phyloP scores from a whole-genome alignment of 805 yeast species.

The Barnettozyma vustinii region DNA sequence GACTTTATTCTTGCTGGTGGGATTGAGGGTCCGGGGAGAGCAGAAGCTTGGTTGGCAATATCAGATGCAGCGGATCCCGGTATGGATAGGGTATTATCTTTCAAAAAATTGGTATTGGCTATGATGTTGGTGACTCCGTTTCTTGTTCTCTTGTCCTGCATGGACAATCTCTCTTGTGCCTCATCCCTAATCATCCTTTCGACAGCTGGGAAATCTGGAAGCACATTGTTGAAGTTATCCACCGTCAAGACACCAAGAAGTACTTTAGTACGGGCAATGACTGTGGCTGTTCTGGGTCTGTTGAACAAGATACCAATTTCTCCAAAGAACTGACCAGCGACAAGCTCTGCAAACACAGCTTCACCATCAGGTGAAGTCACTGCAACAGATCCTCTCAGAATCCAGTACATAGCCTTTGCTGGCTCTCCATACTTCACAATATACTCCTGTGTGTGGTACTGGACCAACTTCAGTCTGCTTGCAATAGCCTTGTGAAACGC shows the following conservation, averaged over 20 bases:
- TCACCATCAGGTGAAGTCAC: slow-evolving; percentile 77
- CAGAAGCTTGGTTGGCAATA: slow-evolving; percentile 29
- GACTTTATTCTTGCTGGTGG: slow-evolving; percentile 27
- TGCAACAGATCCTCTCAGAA: slow-evolving; percentile 67
- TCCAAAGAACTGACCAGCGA: slow-evolving; percentile 69
- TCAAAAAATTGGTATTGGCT: slow-evolving; percentile 11
- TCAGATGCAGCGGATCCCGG: slow-evolving; percentile 23
- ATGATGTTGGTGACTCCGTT: slow-evolving; percentile 32
- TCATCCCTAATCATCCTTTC: slow-evolving; percentile 71
- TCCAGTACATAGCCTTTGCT: slow-evolving; percentile 76
- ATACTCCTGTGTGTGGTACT: slow-evolving; percentile 62
- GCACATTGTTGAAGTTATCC: slow-evolving; percentile 52
- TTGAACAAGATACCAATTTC: slow-evolving; percentile 74
- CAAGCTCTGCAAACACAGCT: slow-evolving; percentile 63
- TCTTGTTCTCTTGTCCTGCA: slow-evolving; percentile 57
- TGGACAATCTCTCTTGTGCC: slow-evolving; percentile 70
- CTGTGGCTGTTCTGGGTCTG: slow-evolving; percentile 76
- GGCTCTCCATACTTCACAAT: slow-evolving; percentile 69
- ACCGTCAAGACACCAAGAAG: slow-evolving; percentile 64
- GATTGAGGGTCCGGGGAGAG: slow-evolving; percentile 36
- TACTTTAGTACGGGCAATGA: slow-evolving; percentile 62
- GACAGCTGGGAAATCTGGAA: slow-evolving; percentile 57
- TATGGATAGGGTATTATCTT: background rate
- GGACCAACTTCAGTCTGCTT: slow-evolving; percentile 50
- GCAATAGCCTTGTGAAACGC: slow-evolving; percentile 58